Evolutionary conservation across 768 basidiomycete species (phyloP), one percentile per base, ranked within the genome.

Genomic region (Dioszegia aurantiaca): DNA sequence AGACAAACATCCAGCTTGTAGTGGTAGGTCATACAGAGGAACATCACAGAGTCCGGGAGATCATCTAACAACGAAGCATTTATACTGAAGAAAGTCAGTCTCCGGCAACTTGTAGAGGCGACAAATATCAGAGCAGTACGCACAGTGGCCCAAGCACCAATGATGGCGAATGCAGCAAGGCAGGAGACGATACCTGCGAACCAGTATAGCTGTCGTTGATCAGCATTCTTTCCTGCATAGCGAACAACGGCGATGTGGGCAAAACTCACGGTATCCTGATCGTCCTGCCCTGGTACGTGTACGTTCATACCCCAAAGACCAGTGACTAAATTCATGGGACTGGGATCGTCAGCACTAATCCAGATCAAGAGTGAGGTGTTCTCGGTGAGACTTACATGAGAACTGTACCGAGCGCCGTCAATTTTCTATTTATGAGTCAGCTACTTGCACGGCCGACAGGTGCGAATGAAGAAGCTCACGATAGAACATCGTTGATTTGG

Each of bases 261-360:
- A 39, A 40, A 30, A 63, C 74, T 69, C 57, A 77, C 73, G 3
- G 68, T 70, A 9, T 59, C 47, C 23, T 65, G 59, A 10, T 82
- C 76, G 49, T 83, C 85, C 56, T 76, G 65, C 9, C 72, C 72
- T 19, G 95, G 95, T 1, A 99, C 95, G 64, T 88, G 88, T 0
- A 98, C 93, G 80, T 98, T 99, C 94, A 97, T 98, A 12, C 94
- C 93, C 92, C 91, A 94, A 14, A 95, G 78, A 82, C 89, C 93
- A 26, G 95, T 99, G 49, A 99, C 85, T 76, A 98, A 78, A 77
- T 98, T 98, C 73, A 78, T 73, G 9, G 70, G 72, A 63, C 75
- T 76, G 56, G 2, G 10, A 16, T 19, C 37, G 12, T 60, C 54
- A 60, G 55, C 36, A 30, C 37, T 24, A 33, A 14, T 33, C 21